Conservation (phyloP, 1,284 basidiomycete species). For the Rhodotorula glutinis region DNA sequence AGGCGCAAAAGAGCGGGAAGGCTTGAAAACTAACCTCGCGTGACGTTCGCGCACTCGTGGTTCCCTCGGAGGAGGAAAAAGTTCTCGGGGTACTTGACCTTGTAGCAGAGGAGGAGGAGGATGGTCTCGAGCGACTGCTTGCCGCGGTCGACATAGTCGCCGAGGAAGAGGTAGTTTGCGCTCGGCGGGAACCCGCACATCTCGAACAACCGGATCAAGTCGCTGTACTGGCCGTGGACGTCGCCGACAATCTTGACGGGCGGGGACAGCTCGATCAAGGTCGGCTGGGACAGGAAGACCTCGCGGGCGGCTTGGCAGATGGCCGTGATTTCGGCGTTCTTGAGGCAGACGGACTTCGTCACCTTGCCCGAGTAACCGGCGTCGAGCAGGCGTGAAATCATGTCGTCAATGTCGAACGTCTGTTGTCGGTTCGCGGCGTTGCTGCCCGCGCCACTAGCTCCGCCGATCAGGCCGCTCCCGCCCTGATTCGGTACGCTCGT, state of each 20-base stretch:
- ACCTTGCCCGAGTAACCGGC: slow-evolving; percentile 98
- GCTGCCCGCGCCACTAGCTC: neutral
- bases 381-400: slow-evolving; percentile 93
- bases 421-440: slow-evolving; percentile 9
- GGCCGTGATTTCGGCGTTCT: slow-evolving; percentile 92
- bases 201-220: slow-evolving; percentile 96
- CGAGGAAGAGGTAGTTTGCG: slow-evolving; percentile 90
- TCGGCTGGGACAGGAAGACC: slow-evolving; percentile 93
- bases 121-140: slow-evolving; percentile 99
- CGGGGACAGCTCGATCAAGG: slow-evolving; percentile 93
- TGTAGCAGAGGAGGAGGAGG: slow-evolving; percentile 93
- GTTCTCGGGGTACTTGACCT: slow-evolving; percentile 99
- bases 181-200: slow-evolving; percentile 99
- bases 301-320: slow-evolving; percentile 97
- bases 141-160: slow-evolving; percentile 75
- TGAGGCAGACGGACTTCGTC: slow-evolving; percentile 83
- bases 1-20: neutral
- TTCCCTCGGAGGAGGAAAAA: slow-evolving; percentile 98
- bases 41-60: slow-evolving; percentile 99
- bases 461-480: neutral
- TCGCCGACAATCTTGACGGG: slow-evolving; percentile 99
- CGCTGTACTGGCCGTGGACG: slow-evolving; percentile 92
- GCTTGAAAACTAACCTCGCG: slow-evolving; percentile 66
- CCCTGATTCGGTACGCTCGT: slow-evolving; percentile 9
- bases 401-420: slow-evolving; percentile 92